Evolutionary conservation across 192 early-diverging fungal genomes (phyloP), one percentile per base, ranked within the genome.

Genomic region (Coemansia sp.): DNA sequence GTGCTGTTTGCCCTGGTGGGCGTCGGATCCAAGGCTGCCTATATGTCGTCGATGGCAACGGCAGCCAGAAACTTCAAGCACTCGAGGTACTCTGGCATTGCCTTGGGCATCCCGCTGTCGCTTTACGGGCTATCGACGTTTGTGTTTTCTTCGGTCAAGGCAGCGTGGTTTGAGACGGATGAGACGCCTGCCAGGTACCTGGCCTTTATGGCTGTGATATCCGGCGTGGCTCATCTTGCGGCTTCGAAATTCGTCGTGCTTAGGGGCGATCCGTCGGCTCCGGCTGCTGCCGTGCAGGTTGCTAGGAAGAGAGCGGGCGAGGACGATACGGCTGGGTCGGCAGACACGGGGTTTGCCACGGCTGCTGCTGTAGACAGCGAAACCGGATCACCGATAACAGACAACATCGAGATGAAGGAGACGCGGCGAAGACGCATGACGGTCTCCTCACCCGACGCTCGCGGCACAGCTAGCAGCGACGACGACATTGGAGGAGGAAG

Each of bases 71-170:
- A 86, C 67, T 85, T 86, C 55, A 62, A 67, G 13, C 74, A 72
- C 39, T 79, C 82, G 1, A 46, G 71, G 7, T 60, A 81, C 25
- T 60, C 72, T 10, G 87, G 87, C 29, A 39, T 88, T 34, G 85
- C 85, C n/a, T 62, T 88, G 71, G 83, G 85, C 20, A 56, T 84
- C 0, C 85, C 87, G 45, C 65, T 84, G 45, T 83, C 83, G 13
- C 64, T 78, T 45, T 87, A 85, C 65, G 87, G 85, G 5, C 69
- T 88, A 29, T 85, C 87, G 16, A 85, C 87, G 11, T 72, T 85
- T 53, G 71, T 86, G 27, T 88, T 85, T 55, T 84, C 87, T 0
- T 76, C 82, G 52, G 65, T 88, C 19, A 83, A 86, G 65, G 79
- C 67, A 3, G 64, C 59, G 20, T 83, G 71, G 59, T 87, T 85